Evolutionary conservation across 2,329 filamentous ascomycete genomes (phyloP), one percentile per base, ranked within the genome.

Genomic region (Scopulariopsis brevicaulis): DNA sequence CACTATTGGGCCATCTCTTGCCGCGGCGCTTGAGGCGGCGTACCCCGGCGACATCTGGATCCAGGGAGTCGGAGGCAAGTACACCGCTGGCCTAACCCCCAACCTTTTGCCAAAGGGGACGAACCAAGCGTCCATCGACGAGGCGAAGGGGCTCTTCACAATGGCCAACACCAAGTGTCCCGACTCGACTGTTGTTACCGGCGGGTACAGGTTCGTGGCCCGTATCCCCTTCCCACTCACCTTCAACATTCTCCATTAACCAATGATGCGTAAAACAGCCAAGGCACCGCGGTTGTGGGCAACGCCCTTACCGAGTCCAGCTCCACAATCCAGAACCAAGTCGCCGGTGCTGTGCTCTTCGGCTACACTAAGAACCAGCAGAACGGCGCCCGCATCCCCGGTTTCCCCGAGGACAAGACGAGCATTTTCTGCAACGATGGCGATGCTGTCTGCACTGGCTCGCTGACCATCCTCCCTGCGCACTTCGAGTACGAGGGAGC

Each of bases 381-480:
- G 56, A 70, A 73, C 61, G 63, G 66, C 24, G 70, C 67, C 20
- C 66, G 67, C 54, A 72, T 74, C 57, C 61, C 62, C 40, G 66
- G 68, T 46, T 74, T 68, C 62, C 67, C 69, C 24, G 53, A 61
- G 15, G 67, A 69, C 53, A 67, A 69, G 63, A 72, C 69, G 55
- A 67, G 70, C 48, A 69, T 74, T 61, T 73, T 74, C 65, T 75
- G 73, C 66, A 73, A 73, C 61, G 15, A 59, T 10, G 70, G 71
- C 55, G 73, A 75, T 59, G 64, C 66, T 34, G 66, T 74, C 57
- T 74, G 73, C 64, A 60, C 59, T 3, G 70, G 71, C 54, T 68
- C 63, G 1, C 65, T 74, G 12, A 32, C 14, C 14, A 24, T 53
- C 18, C 28, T 53, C 51, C 51, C 51, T 24, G 18, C n/a, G 51